Evolutionary conservation across 805 yeast genomes (phyloP), one percentile per base, ranked within the genome.

Genomic region (Candida ascalaphidarum): DNA sequence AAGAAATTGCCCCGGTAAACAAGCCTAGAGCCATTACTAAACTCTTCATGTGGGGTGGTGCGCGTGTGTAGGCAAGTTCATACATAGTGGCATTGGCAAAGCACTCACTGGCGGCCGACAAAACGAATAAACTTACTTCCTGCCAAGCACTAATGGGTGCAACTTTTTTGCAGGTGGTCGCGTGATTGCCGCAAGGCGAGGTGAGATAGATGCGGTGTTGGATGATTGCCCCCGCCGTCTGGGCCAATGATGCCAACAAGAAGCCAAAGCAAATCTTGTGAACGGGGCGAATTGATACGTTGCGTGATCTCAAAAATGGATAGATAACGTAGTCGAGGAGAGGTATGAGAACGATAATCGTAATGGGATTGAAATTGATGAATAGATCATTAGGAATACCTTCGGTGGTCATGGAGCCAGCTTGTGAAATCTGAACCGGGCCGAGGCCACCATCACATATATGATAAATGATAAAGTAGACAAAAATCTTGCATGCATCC

Each of bases 381-480:
- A 69, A 66, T 40, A 71, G 58, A 55, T 71, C 77, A 40, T 71
- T 71, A 33, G 76, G 76, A 39, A 71, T 71, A 26, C 73, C 72
- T 17, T 65, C 51, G 17, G 68, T 53, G 8, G 61, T 47, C 76
- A 71, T 67, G 17, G 71, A 60, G 35, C 71, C 73, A 26, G 75
- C 74, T 46, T 69, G 75, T 3, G 73, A 65, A 33, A 61, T 68
- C 43, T 64, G 71, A 35, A 53, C 47, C 22, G 66, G 51, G 17
- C 72, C 72, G 40, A 68, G 53, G 36, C 74, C 74, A 32, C 63
- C 52, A 43, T 69, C 74, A 33, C 65, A 63, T 50, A 53, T 41
- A 34, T 50, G 45, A 39, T 47, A 58, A 17, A 55, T 44, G n/a
- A n/a, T n/a, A n/a, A n/a, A 69, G 48, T 58, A 68, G 17, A 58